Conservation (phyloP, 352 stramenopile genomes). For the Pythium aquatile region DNA sequence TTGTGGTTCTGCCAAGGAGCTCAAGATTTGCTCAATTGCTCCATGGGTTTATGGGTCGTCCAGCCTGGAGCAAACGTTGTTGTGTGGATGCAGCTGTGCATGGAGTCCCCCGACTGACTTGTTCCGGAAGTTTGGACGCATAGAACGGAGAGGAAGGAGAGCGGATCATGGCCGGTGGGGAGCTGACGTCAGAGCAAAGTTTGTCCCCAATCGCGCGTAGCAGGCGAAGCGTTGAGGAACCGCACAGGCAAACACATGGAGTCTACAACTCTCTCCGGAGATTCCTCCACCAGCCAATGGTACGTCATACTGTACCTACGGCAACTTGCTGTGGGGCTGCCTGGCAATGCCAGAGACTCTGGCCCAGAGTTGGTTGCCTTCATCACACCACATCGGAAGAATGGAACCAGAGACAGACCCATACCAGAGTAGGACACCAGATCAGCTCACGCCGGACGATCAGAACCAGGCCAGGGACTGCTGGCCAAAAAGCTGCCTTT, state of each 20-base stretch:
- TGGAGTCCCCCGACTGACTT: not conserved
- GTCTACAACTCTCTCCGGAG: not conserved
- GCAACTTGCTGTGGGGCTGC: no score
- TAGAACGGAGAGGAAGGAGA: not conserved
- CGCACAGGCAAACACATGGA: not conserved
- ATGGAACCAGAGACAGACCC: constrained; percentile 23
- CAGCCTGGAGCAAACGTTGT: not conserved
- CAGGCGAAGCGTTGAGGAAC: not conserved
- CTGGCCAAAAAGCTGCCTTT: not conserved
- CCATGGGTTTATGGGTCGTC: not conserved
- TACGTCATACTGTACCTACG: no score
- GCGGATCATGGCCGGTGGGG: not conserved
- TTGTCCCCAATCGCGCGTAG: not conserved
- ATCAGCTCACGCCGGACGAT: constrained; percentile 19
- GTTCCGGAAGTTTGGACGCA: not conserved
- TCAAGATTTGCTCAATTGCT: not conserved
- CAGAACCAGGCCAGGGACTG: constrained; percentile 13
- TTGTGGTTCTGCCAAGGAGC: no score
- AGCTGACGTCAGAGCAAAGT: not conserved
- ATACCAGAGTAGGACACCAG: constrained; percentile 7
- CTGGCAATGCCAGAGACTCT: no score
- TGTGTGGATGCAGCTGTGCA: not conserved
- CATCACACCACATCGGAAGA: not conserved
- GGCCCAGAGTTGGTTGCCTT: not conserved
- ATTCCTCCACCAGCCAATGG: not conserved